phyloP scores from a whole-genome alignment of 73 alveolate species.

The Uronychia binucleata region DNA sequence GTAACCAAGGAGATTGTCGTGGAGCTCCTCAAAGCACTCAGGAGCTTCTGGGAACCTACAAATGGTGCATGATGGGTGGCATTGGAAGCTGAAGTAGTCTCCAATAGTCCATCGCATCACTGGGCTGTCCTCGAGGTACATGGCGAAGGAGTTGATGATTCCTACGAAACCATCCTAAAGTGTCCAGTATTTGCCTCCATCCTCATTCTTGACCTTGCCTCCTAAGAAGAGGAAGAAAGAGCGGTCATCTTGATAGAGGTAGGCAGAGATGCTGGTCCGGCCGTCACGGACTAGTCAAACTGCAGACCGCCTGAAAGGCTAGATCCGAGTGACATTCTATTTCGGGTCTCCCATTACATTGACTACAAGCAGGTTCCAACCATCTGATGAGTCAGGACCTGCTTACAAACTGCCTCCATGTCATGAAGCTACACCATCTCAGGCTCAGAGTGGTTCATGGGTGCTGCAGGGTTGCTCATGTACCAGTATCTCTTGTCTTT shows the following conservation, averaged over 20 bases:
- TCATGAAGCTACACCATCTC: neutral
- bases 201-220: neutral
- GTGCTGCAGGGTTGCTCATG: neutral
- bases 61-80: constrained; percentile 19
- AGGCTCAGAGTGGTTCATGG: neutral
- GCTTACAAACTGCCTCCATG: neutral
- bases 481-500: neutral
- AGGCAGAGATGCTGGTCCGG: neutral
- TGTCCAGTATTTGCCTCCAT: neutral
- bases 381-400: neutral
- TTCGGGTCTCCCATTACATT: neutral
- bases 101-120: constrained; percentile 12
- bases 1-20: constrained; percentile 1
- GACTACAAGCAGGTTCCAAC: neutral
- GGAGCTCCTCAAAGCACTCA: constrained; percentile 30
- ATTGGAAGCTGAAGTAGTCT: constrained; percentile 18
- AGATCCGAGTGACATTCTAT: neutral
- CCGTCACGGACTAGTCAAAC: neutral
- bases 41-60: constrained; percentile 16
- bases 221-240: neutral
- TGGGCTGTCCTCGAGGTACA: neutral
- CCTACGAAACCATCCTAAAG: neutral
- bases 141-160: neutral
- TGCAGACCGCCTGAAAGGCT: neutral
- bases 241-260: neutral